These are phyloP conservation scores for Cladosporium sp. DNA, from an alignment of 2,329 filamentous ascomycete species.

Conservation along the genomic window DNA sequence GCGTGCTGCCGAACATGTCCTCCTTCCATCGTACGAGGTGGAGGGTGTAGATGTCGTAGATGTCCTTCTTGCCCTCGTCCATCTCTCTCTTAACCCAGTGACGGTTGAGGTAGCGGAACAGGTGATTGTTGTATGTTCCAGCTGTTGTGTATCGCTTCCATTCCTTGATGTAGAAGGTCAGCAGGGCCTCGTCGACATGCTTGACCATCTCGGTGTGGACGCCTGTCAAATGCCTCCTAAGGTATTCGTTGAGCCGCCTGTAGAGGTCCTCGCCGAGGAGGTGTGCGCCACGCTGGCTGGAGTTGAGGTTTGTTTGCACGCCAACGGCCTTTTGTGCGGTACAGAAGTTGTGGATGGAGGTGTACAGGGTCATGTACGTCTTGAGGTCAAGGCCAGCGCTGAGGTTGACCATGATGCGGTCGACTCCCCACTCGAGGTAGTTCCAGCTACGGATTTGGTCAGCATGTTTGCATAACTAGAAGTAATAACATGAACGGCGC, in stretches of 20 bases:
- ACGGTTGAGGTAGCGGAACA: conserved; percentile 93
- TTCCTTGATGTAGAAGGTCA: conserved; percentile 92
- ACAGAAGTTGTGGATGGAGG: conserved; percentile 98
- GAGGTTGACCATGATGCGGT: conserved; percentile 89
- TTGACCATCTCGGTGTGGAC: conserved; percentile 72
- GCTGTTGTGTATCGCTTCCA: conserved; percentile 95
- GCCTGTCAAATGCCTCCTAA: conserved; percentile 71
- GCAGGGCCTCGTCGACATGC: conserved; percentile 85
- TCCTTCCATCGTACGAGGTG: conserved; percentile 95
- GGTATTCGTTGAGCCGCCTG: conserved; percentile 83
- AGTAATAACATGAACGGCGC: not conserved
- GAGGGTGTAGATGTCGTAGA: conserved; percentile 96
- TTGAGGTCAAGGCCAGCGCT: conserved; percentile 92
- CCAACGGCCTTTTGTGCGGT: conserved; percentile 91
- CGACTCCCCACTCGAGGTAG: conserved; percentile 84
- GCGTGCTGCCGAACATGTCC: conserved; percentile 82
- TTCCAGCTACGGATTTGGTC: conserved; percentile 60
- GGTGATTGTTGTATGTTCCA: conserved; percentile 94
- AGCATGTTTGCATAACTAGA: conserved; percentile 39
- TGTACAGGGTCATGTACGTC: conserved; percentile 97
- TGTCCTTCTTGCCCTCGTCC: conserved; percentile 96
- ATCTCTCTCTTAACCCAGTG: conserved; percentile 99
- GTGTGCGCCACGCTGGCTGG: conserved; percentile 77
- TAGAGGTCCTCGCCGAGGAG: conserved; percentile 95
- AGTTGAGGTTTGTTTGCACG: conserved; percentile 49